A percentile compares a stretch with the other conserved stretches of the same genome.
phyloP scores from a whole-genome alignment of 768 basidiomycete genomes.

The Rhodotorula sphaerocarpa region DNA sequence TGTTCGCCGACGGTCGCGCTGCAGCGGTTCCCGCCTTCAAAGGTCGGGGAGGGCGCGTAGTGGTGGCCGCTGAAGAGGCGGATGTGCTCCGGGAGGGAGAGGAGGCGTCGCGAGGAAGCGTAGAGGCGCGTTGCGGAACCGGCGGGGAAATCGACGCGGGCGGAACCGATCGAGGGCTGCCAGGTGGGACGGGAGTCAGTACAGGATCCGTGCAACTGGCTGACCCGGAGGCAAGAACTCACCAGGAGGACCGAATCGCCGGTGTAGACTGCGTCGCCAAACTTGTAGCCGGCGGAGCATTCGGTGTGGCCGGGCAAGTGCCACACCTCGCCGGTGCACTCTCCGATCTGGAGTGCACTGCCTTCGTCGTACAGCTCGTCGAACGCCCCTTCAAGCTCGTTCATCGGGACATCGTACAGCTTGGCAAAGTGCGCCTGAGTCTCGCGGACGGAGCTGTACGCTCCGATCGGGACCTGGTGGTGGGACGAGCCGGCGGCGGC shows the following conservation, averaged over 20 bases:
- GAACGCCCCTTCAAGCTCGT: constrained; percentile 33
- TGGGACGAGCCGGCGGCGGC: not conserved
- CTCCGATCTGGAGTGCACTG: constrained; percentile 33
- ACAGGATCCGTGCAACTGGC: not conserved
- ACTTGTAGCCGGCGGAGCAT: constrained; percentile 18
- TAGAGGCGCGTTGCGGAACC: constrained; percentile 36
- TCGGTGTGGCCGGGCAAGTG: constrained; percentile 40
- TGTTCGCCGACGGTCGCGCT: constrained; percentile 38
- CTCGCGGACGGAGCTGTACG: constrained; percentile 32
- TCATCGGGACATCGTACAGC: constrained; percentile 26
- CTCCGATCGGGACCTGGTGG: constrained; percentile 24
- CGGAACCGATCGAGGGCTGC: constrained; percentile 39
- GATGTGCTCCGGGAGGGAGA: constrained; percentile 33
- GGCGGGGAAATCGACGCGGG: constrained; percentile 40
- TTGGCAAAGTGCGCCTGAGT: constrained; percentile 35
- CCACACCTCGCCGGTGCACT: constrained; percentile 22
- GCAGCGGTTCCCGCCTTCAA: constrained; percentile 34
- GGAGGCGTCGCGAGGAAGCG: constrained; percentile 36
- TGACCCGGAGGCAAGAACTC: not conserved
- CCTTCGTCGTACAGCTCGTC: constrained; percentile 39
- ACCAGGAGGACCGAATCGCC: constrained; percentile 40
- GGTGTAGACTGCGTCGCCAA: constrained; percentile 37
- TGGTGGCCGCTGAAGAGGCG: constrained; percentile 40
- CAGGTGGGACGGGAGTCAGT: not conserved
- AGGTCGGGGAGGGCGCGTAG: constrained; percentile 27